Conservation (phyloP, 164 flowering plant genomes). For the Umbilicus rupestris region DNA sequence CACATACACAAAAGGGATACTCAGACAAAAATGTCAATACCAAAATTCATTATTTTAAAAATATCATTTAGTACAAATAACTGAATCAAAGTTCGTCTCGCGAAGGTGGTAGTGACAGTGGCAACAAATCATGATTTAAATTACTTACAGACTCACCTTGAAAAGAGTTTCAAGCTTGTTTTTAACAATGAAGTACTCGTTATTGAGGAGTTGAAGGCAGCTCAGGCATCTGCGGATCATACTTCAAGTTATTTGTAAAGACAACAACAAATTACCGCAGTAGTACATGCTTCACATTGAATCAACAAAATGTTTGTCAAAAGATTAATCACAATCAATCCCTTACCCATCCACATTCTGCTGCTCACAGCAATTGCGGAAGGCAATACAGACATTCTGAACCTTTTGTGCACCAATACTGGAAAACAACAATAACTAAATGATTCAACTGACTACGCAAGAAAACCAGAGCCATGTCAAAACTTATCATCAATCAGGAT, state of each 20-base stretch:
- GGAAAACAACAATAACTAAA: slow-evolving; percentile 11
- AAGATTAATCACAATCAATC: background rate
- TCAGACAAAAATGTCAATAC: background rate
- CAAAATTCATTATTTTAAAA: too few species aligned
- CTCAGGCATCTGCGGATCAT: slow-evolving; percentile 20
- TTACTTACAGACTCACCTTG: slow-evolving; percentile 21
- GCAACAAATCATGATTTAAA: background rate
- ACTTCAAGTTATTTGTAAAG: background rate
- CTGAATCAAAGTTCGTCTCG: too few species aligned
- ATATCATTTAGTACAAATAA: too few species aligned
- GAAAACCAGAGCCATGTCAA: too few species aligned
- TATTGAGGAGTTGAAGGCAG: slow-evolving; percentile 26
- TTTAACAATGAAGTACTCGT: slow-evolving; percentile 24
- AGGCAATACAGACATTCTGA: slow-evolving; percentile 33
- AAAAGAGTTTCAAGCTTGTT: slow-evolving; percentile 28
- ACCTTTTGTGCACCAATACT: slow-evolving; percentile 57
- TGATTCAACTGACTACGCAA: too few species aligned
- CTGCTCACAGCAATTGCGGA: slow-evolving; percentile 37
- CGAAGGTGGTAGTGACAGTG: too few species aligned
- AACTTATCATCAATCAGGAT: too few species aligned
- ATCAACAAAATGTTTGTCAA: background rate
- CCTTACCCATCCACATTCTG: slow-evolving; percentile 42
- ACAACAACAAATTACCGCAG: background rate
- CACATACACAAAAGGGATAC: background rate
- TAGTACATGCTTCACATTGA: background rate